Base-by-base conservation (phyloP, 1,284 basidiomycete species). In the Ceratobasidium sp. region DNA sequence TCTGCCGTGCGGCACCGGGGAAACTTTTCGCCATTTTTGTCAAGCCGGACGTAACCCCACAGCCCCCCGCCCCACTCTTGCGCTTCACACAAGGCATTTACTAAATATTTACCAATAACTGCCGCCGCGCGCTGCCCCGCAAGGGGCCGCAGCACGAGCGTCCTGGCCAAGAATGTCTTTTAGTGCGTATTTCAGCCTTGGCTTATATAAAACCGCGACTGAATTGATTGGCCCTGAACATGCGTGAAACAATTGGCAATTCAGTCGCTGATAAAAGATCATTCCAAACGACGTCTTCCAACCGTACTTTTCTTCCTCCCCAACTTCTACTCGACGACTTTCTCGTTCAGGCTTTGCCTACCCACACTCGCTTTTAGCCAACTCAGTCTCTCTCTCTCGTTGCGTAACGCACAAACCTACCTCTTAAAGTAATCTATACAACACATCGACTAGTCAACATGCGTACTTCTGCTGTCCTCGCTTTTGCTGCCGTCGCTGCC, bases 171-270 rank as follows among this genome's bases (percentile, higher is more conserved):
- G 50, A 29, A 51, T 51, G 45, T 17, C 29, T 41, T 65, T 53
- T 31, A 24, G 63, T 19, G 24, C 15, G 22, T 65, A 44, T 71
- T 48, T 71, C 27, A 36, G 54, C n/a, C 67, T 71, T 59, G 66
- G 67, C 67, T 50, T 45, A 63, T 47, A 44, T 27, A 15, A 19
- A 29, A 17, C 27, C 15, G 62, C n/a, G 48, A 64, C 44, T 64
- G 62, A 67, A 54, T 57, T 47, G 41, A 29, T 44, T 29, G 36
- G 15, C 67, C 67, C 67, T 71, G 67, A 41, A 57, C 48, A n/a
- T 31, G 36, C 15, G 19, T 67, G 51, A 67, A 56, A 66, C 57
- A 71, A 71, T 71, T 71, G 44, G 54, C 53, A 71, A 71, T 57
- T 59, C 8, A 24, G 19, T 17, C 33, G 67, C 54, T 24, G 57